Evolutionary conservation across 257 asterid genomes (phyloP), one percentile per base, ranked within the genome.

Genomic region (Nicotiana paniculata): DNA sequence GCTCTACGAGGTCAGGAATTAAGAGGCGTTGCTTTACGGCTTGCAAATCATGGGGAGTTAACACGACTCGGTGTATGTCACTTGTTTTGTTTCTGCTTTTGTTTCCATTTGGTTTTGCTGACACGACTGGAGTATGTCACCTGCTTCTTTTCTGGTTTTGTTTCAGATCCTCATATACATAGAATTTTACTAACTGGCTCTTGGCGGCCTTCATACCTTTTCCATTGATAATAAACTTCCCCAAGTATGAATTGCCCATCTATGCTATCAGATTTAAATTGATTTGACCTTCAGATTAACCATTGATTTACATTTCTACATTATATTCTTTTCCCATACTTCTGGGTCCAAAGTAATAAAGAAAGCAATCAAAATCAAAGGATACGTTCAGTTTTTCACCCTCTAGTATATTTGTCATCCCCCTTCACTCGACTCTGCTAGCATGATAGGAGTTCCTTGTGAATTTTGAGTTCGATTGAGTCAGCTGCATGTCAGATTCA

Each of bases 1-100:
- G 98, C 99, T 87, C 89, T 96, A 69, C 92, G 86, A 82, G 95
- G 98, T 83, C 92, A 93, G 82, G 98, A 96, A 89, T 84, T 96
- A 79, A 88, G 99, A 89, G 99, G 99, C 9, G 95, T 93, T 82
- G 92, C 99, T 87, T 86, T 96, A 82, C 95, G 99, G 72, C 95
- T 94, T 32, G 98, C 90, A 77, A 96, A 96, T 90, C 99, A 96
- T 63, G 99, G 99, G 88, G 99, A 96, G 88, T 87, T 94, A 90
- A 94, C 99, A 55, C 92, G 97, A 69, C 97, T 96, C 79, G 89
- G 98, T 46, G 99, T 96, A 91, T n/a, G 99, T 90, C 66, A 43
- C 77, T 64, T 65, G 21, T n/a, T 80, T 43, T 8, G 18, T 69
- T 59, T 72, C 78, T 76, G 53, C 3, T 61, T 81, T 64, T 62